A percentile compares a stretch with the other conserved stretches of the same genome.
Conservation (phyloP, 2,329 filamentous ascomycete genomes). For the Beauveria sp. region DNA sequence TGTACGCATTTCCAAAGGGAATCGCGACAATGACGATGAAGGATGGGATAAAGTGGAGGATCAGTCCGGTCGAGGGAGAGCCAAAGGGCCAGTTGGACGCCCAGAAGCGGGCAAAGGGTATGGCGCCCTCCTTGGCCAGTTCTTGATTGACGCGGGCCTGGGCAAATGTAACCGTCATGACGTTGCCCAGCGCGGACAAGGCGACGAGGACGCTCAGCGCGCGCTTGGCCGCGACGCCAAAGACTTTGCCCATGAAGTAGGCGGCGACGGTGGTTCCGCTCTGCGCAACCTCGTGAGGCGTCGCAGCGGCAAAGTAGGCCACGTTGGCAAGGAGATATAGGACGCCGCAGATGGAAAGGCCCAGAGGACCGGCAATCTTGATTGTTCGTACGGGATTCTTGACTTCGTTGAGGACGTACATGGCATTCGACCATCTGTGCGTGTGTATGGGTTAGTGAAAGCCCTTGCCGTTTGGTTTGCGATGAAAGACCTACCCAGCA, state of each 20-base stretch:
- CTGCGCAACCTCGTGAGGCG: constrained; percentile 12
- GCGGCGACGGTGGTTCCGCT: constrained; percentile 16
- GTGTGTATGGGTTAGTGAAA: no score
- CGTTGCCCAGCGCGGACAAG: constrained; percentile 15
- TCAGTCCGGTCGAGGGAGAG: constrained; percentile 13
- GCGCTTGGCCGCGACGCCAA: constrained; percentile 13
- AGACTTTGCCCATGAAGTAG: constrained; percentile 16
- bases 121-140: constrained; percentile 15
- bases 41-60: constrained; percentile 15
- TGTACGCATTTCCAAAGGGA: constrained; percentile 16
- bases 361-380: constrained; percentile 15
- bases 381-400: constrained; percentile 15
- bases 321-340: constrained; percentile 15
- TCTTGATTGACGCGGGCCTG: constrained; percentile 16
- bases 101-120: constrained; percentile 15
- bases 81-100: constrained; percentile 15
- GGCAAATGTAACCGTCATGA: constrained; percentile 15
- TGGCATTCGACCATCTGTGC: constrained; percentile 14
- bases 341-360: constrained; percentile 14
- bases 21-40: constrained; percentile 17
- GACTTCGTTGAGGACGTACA: constrained; percentile 16
- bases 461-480: no score
- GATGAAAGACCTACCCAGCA: constrained; percentile 11
- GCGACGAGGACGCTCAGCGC: constrained; percentile 16
- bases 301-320: constrained; percentile 15